Conservation (phyloP, 2,329 filamentous ascomycete genomes). For the Phoma sp. region DNA sequence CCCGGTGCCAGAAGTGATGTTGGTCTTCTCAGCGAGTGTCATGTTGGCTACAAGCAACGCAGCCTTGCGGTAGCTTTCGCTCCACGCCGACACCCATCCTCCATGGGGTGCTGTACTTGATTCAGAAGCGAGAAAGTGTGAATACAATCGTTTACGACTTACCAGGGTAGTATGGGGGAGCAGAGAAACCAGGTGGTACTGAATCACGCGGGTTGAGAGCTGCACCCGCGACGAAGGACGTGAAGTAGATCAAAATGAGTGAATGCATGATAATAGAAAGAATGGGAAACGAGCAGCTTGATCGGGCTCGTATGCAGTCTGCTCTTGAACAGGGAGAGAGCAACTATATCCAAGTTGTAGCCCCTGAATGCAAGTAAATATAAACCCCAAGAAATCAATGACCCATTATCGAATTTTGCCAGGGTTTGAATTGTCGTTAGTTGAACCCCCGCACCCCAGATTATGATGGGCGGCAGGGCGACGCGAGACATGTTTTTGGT, state of each 20-base stretch:
- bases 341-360: background rate
- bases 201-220: conserved; percentile 39
- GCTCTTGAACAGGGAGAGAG: background rate
- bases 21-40: conserved; percentile 82
- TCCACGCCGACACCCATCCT: conserved; percentile 74
- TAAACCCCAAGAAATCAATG: too few relatives aligned
- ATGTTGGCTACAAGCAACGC: conserved; percentile 72
- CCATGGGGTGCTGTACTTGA: conserved; percentile 63
- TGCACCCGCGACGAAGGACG: conserved; percentile 29
- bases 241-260: conserved; percentile 29
- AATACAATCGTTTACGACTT: background rate
- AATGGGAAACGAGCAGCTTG: too few relatives aligned
- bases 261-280: conserved; percentile 28
- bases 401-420: conserved; percentile 1
- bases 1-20: conserved; percentile 74
- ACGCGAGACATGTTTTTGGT: conserved; percentile 5
- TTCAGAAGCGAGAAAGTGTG: background rate
- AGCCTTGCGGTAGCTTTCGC: conserved; percentile 73
- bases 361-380: background rate
- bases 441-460: conserved; percentile 7
- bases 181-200: conserved; percentile 45
- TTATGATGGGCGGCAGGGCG: conserved; percentile 5
- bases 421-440: background rate
- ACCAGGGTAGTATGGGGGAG: conserved; percentile 70
- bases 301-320: background rate